Base-by-base conservation (phyloP, 2,329 filamentous ascomycete genomes). In the Nigrospora sphaerica region DNA sequence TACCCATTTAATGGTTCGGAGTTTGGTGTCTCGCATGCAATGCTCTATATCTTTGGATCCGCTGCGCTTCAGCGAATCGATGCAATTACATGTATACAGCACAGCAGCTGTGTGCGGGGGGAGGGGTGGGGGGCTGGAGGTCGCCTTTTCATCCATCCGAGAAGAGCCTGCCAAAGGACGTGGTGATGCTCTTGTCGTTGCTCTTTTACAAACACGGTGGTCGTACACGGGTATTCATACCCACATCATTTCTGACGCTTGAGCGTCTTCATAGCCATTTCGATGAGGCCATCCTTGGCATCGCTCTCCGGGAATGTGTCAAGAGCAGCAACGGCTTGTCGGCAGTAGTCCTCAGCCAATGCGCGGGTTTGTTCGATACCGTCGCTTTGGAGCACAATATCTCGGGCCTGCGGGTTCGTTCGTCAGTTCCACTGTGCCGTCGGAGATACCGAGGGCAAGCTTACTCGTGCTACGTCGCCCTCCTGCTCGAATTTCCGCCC, bases 191-290 rank as follows among this genome's bases (percentile, higher is more conserved):
- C 32, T 11, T 48, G 36, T 19, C 45, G 39, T 54, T 28, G 23
- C 23, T 28, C 23, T 10, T 4, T 28, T 10, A 2, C 23, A 28
- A 6, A 28, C 23, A 28, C 10, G 23, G 23, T 28, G 7, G 23
- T 28, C 2, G 10, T 28, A 28, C 23, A 28, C 23, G 23, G 23
- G 23, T 28, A 28, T 28, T 28, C 7, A 28, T 28, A 28, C 23
- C 23, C 23, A 28, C 23, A 37, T 61, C 74, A 97, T 68, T 95
- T 96, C 64, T 89, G 78, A 60, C 92, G 79, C 68, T 89, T 85
- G 72, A 95, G 81, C 14, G 91, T 90, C 73, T 95, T 96, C 57
- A 85, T 79, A 55, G 90, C 95, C 88, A 97, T 96, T 60, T 96
- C 89, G 39, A 95, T 73, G 36, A 98, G 73, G 0, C 92, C 92